Conservation (phyloP, 129 eudicot genomes). For the Arctium lappa region DNA sequence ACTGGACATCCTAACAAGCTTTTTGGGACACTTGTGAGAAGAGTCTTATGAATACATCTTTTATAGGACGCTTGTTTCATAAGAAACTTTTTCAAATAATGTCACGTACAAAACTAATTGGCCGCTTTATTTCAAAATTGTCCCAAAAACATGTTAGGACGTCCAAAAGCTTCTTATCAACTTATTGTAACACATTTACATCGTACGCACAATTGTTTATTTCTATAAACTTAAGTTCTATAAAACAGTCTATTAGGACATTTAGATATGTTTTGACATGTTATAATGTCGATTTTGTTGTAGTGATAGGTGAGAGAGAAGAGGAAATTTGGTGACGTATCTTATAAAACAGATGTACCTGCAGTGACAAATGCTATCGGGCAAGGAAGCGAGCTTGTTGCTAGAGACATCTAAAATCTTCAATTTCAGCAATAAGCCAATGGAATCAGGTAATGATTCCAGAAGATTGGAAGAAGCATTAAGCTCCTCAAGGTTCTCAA, state of each 20-base stretch:
- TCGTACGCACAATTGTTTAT: neutral
- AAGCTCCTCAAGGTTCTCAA: constrained; percentile 88
- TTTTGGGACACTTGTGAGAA: neutral
- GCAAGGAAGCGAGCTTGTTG: constrained; percentile 77
- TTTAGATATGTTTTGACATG: neutral
- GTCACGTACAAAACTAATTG: neutral
- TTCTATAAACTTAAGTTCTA: neutral
- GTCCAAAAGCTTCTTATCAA: neutral
- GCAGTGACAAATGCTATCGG: constrained; percentile 98
- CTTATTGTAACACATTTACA: neutral
- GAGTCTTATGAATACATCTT: neutral
- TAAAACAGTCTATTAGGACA: neutral
- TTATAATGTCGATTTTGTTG: neutral
- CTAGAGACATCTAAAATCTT: constrained; percentile 77
- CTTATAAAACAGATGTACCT: constrained; percentile 43
- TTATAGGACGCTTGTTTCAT: neutral
- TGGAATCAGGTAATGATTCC: constrained; percentile 86
- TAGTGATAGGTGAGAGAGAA: neutral
- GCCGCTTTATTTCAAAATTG: neutral
- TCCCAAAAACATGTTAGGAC: neutral
- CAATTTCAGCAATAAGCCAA: constrained; percentile 66
- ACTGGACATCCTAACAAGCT: neutral
- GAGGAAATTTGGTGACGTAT: neutral
- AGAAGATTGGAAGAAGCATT: constrained; percentile 63
- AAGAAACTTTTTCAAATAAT: neutral